A percentile compares a stretch with the other conserved stretches of the same genome.
Evolutionary conservation across 345 rosid genomes (phyloP).

Genomic region (Cochlearia excelsa): DNA sequence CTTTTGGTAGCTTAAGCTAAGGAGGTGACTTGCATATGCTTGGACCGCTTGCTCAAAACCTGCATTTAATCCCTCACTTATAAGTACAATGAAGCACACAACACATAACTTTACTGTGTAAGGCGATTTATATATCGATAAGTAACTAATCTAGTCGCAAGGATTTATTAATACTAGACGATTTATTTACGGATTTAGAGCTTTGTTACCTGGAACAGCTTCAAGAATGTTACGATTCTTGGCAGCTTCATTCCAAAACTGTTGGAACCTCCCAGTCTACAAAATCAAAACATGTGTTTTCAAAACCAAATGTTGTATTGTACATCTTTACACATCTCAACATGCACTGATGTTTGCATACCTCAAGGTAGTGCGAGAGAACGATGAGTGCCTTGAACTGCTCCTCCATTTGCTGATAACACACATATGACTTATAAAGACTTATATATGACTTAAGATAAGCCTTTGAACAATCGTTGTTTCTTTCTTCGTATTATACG

Average conservation of each 20-base stretch:
- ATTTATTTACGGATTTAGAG: neutral
- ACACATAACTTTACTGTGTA: neutral
- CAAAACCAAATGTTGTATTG: neutral
- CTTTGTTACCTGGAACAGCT: constrained; percentile 71
- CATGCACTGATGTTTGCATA: constrained; percentile 22
- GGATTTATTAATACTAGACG: neutral
- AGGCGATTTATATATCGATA: neutral
- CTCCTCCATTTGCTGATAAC: constrained; percentile 99
- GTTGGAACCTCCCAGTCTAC: constrained; percentile 90
- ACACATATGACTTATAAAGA: too few species aligned
- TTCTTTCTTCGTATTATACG: too few species aligned
- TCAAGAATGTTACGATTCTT: constrained; percentile 86
- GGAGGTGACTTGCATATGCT: constrained; percentile 76
- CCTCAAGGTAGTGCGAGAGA: constrained; percentile 95
- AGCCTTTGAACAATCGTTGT: too few species aligned
- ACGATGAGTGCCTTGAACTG: constrained; percentile 89
- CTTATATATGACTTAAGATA: too few species aligned
- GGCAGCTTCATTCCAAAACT: constrained; percentile 94
- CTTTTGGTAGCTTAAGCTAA: constrained; percentile 89
- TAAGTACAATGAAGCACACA: constrained; percentile 8
- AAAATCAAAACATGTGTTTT: neutral
- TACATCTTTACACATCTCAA: too few species aligned
- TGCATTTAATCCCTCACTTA: constrained; percentile 30
- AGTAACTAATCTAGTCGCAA: constrained; percentile 1
- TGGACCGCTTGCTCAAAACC: constrained; percentile 97